A percentile compares a stretch with the other conserved stretches of the same genome.
Evolutionary conservation across 768 basidiomycete genomes (phyloP).

Genomic region (Coprinellus aureogranulatus): DNA sequence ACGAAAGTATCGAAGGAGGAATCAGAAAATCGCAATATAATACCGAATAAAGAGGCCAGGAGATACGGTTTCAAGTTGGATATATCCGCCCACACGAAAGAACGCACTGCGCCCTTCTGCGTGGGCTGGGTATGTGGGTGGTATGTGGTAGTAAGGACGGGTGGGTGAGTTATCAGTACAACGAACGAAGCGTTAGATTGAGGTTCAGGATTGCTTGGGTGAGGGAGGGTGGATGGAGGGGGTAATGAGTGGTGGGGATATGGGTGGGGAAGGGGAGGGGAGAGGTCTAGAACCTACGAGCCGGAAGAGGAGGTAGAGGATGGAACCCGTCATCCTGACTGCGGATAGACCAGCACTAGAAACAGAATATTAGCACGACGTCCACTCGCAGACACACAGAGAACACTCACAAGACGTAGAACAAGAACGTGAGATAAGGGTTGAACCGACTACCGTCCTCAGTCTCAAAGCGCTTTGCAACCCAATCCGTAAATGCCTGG

Average conservation of each 20-base stretch:
- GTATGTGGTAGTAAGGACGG: too few relatives aligned
- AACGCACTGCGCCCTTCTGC: too few relatives aligned
- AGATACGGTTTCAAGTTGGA: neutral
- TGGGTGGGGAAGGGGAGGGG: neutral
- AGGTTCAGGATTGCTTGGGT: too few relatives aligned
- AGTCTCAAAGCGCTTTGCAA: constrained; percentile 52
- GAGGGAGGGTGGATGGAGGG: neutral
- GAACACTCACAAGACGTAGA: constrained; percentile 52
- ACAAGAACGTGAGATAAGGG: constrained; percentile 84
- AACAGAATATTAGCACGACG: neutral
- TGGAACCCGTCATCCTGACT: constrained; percentile 76
- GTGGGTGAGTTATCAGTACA: too few relatives aligned
- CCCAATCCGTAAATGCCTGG: constrained; percentile 72
- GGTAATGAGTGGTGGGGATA: neutral
- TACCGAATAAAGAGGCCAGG: neutral
- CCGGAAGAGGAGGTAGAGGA: constrained; percentile 75
- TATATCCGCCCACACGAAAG: too few relatives aligned
- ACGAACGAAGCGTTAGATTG: too few relatives aligned
- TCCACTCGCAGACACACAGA: constrained; percentile 1
- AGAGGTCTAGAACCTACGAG: constrained; percentile 53
- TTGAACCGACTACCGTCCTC: constrained; percentile 65
- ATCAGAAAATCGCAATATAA: neutral
- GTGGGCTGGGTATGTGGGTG: too few relatives aligned
- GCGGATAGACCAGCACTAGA: constrained; percentile 74
- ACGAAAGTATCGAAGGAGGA: too few relatives aligned